Evolutionary conservation across 1,284 basidiomycete genomes (phyloP).

Genomic region (Malassezia pachydermatis): DNA sequence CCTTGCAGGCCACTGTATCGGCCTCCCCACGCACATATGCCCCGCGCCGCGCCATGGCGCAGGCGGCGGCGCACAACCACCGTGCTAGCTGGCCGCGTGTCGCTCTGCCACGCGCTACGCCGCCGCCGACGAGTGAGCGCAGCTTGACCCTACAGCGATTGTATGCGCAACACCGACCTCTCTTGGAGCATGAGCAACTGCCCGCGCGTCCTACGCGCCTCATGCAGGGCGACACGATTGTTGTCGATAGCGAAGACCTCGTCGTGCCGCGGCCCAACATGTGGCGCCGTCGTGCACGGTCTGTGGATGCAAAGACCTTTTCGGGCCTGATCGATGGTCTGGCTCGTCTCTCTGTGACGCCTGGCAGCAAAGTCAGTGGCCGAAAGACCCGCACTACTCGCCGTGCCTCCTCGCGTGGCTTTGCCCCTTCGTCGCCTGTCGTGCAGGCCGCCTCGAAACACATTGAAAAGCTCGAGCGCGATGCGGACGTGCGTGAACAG

Average conservation of each 20-base stretch:
- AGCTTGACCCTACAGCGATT: conserved; percentile 13
- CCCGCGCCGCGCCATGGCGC: not conserved
- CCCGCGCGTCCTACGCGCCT: conserved; percentile 11
- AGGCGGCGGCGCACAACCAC: not conserved
- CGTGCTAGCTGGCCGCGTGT: too few relatives aligned
- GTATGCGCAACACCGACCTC: conserved; percentile 17
- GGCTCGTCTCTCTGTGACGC: conserved; percentile 4
- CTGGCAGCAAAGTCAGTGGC: not conserved
- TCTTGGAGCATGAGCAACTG: conserved; percentile 16
- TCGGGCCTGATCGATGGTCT: conserved; percentile 8
- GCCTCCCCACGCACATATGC: not conserved
- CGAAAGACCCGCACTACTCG: conserved; percentile 2
- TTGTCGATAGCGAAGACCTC: conserved; percentile 2
- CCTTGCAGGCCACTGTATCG: not conserved
- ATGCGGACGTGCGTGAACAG: conserved; percentile 29
- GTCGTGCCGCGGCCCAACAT: not conserved
- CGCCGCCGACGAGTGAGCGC: conserved; percentile 17
- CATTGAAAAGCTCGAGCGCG: conserved; percentile 11
- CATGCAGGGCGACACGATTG: not conserved
- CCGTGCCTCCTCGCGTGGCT: not conserved
- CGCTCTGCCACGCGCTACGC: conserved; percentile 4
- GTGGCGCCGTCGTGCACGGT: conserved; percentile 14
- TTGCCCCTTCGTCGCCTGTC: conserved; percentile 10
- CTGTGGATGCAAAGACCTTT: conserved; percentile 13
- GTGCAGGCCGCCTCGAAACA: conserved; percentile 8